These are phyloP conservation scores for Alternaria brassicicola DNA, from an alignment of 2,329 filamentous ascomycete genomes.

Conservation along the genomic window DNA sequence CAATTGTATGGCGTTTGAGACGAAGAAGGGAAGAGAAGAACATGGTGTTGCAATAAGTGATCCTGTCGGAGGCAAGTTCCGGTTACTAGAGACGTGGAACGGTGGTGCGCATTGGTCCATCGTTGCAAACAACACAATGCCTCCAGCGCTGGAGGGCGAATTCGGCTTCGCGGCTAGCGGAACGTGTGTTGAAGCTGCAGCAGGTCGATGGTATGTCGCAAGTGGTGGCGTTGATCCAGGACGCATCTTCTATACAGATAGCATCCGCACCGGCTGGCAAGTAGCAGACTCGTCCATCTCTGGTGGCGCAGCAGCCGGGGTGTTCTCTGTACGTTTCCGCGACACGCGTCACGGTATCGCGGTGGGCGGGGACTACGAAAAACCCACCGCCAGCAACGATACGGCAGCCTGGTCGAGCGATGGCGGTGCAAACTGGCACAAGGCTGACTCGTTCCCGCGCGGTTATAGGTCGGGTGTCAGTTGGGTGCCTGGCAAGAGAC, in stretches of 20 bases:
- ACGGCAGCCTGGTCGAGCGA: slow-evolving; percentile 35
- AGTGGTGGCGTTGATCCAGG: slow-evolving; percentile 35
- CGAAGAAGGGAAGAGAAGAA: slow-evolving; percentile 1
- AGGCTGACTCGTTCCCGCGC: slow-evolving; percentile 28
- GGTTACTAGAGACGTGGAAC: slow-evolving; percentile 37
- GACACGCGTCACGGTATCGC: slow-evolving; percentile 32
- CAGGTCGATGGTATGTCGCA: slow-evolving; percentile 38
- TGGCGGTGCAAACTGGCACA: slow-evolving; percentile 30
- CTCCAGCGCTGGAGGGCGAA: slow-evolving; percentile 30
- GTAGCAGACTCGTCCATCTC: slow-evolving; percentile 28
- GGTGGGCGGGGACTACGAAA: slow-evolving; percentile 36
- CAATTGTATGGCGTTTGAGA: slow-evolving; percentile 40
- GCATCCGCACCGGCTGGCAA: slow-evolving; percentile 25
- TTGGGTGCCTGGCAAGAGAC: slow-evolving; percentile 28
- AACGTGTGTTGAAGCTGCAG: slow-evolving; percentile 35
- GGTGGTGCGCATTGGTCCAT: slow-evolving; percentile 30
- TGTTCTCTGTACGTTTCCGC: slow-evolving; percentile 37
- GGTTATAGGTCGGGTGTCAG: slow-evolving; percentile 36
- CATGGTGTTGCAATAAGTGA: slow-evolving; percentile 39
- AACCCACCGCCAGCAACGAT: slow-evolving; percentile 25
- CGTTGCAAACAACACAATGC: slow-evolving; percentile 19
- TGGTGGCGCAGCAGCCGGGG: slow-evolving; percentile 36
- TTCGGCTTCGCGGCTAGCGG: slow-evolving; percentile 36
- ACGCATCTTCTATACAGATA: slow-evolving; percentile 32
- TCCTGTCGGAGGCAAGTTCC: slow-evolving; percentile 37